Base-by-base conservation (phyloP, 2,329 filamentous ascomycete genomes). In the Lachnellula hyalina region DNA sequence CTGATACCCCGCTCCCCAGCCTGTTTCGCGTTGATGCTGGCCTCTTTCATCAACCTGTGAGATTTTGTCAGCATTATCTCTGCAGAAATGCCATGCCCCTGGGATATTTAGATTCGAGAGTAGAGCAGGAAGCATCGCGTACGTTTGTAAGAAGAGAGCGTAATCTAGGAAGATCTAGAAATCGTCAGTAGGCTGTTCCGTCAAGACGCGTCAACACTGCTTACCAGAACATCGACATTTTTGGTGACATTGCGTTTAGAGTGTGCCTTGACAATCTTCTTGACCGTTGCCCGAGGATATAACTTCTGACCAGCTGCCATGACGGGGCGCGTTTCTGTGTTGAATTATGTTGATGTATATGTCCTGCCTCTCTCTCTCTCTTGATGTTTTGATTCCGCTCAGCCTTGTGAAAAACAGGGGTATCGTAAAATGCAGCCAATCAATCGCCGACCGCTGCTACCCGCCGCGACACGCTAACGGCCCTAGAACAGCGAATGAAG, bases 181-280 rank as follows among this genome's bases (percentile, higher is more conserved):
- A 32, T 40, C 19, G 47, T 55, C 9, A 59, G 57, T 45, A 57
- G 17, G 25, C 44, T n/a, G 40, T 25, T 47, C 9, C n/a, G 47
- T 42, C 54, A 53, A 54, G 58, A 61, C 54, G 61, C 54, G 60
- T 63, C 56, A 52, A 44, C 40, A 47, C 49, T 46, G 65, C 81
- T 57, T 73, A 95, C 90, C 74, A 93, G 77, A 55, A 95, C 84
- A 72, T 96, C 92, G 32, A 85, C 87, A 71, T 94, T 92, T 72
- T 90, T 94, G 75, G 86, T 90, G 60, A 96, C 72, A 61, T 81
- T 87, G 68, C 86, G 84, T 60, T 89, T 87, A 8, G 90, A 87
- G 71, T 96, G 90, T 17, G 90, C 90, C 73, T 96, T 96, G 66
- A 95, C 79, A 57, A 95, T 93, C 72, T 91, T 92, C 72, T 91